Base-by-base conservation (phyloP, 2,329 filamentous ascomycete genomes). In the Ophiostoma ips region DNA sequence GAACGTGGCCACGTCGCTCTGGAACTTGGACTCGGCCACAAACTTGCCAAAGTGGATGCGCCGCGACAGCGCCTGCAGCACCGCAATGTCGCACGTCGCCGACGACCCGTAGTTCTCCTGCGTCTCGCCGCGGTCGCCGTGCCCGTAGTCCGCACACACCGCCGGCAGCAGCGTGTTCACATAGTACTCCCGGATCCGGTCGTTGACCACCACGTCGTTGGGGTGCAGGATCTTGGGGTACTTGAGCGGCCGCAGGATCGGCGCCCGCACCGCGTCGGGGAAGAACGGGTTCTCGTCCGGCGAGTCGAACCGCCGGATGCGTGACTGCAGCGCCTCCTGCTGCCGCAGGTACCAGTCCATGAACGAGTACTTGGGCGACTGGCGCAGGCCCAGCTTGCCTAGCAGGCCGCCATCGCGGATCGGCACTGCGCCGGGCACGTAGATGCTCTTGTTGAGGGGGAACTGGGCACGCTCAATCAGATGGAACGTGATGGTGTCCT, bases 231-330 rank as follows among this genome's bases (percentile, higher is more conserved):
- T 87, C 61, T 75, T 73, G 12, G 92, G 92, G 69, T 98, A 98
- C 63, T 85, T 67, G 58, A 98, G 75, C 9, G 88, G 84, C 58
- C 84, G 81, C n/a, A 98, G 77, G 54, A 98, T 85, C 24, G 90
- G 86, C 50, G 75, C 72, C 60, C 87, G 79, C 37, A 95, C 71
- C 10, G 79, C 82, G 30, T 84, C 76, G 1, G 88, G 87, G 70
- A 95, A 98, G 78, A 96, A 98, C 19, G 92, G 87, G 66, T 95
- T 90, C 69, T 98, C 92, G 72, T 98, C 92, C 36, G 92, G 92
- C 0, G 87, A 87, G 65, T 98, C 83, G 72, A 88, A 98, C 63
- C 92, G 87, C 58, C 92, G 87, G 58, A 98, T 89, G 48, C 87
- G 78, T 13, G 89, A 95, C 64, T 98, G 90, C 6, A 96, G 71